Evolutionary conservation across 2,329 filamentous ascomycete species (phyloP).

Genomic region (Colletotrichum eleusines): DNA sequence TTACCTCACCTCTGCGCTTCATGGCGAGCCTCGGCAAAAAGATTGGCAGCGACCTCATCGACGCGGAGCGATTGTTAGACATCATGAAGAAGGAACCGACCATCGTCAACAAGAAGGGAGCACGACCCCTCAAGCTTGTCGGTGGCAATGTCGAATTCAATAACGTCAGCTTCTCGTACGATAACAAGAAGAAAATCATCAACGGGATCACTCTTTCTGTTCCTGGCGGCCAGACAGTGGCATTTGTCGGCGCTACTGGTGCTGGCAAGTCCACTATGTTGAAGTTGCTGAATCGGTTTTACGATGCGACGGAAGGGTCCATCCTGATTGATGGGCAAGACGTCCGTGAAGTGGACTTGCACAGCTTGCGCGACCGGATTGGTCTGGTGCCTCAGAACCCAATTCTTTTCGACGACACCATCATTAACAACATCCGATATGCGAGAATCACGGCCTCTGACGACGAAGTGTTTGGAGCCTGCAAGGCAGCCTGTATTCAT

Average conservation of each 20-base stretch:
- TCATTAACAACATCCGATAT: slow-evolving; percentile 71
- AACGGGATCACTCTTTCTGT: slow-evolving; percentile 65
- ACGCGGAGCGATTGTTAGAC: slow-evolving; percentile 68
- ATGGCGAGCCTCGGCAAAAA: slow-evolving; percentile 70
- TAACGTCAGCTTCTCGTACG: slow-evolving; percentile 69
- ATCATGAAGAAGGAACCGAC: slow-evolving; percentile 70
- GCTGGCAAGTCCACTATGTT: slow-evolving; percentile 70
- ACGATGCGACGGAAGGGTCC: slow-evolving; percentile 65
- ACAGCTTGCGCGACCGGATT: slow-evolving; percentile 64
- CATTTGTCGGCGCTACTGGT: slow-evolving; percentile 71
- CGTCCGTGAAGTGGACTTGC: slow-evolving; percentile 65
- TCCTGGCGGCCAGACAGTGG: slow-evolving; percentile 65
- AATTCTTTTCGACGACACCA: slow-evolving; percentile 68
- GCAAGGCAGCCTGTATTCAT: slow-evolving; percentile 67
- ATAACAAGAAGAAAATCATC: slow-evolving; percentile 69
- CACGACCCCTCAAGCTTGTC: slow-evolving; percentile 62
- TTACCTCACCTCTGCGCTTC: slow-evolving; percentile 78
- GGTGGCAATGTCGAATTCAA: slow-evolving; percentile 67
- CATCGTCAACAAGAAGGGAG: slow-evolving; percentile 64
- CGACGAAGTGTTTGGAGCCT: slow-evolving; percentile 67
- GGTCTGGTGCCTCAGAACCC: slow-evolving; percentile 69
- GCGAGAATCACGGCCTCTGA: slow-evolving; percentile 66
- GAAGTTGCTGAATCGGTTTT: slow-evolving; percentile 70
- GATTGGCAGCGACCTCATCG: slow-evolving; percentile 68
- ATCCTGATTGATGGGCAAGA: slow-evolving; percentile 70